Evolutionary conservation across 2,329 filamentous ascomycete genomes (phyloP).

Genomic region (Dactylonectria macrodidyma): DNA sequence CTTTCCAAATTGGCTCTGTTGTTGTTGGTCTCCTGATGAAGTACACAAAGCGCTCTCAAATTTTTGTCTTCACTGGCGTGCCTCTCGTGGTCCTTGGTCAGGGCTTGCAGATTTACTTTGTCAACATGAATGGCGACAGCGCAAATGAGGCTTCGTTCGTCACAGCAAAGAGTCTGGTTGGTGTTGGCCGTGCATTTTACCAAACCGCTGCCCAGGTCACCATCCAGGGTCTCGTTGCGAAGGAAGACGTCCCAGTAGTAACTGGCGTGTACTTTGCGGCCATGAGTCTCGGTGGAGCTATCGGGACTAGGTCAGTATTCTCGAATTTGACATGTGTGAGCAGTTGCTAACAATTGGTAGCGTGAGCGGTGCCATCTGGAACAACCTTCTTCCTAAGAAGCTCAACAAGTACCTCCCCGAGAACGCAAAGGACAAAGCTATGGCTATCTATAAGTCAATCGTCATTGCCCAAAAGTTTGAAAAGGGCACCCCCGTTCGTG

Average conservation of each 20-base stretch:
- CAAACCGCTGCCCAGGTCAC: slow-evolving; percentile 44
- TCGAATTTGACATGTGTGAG: accelerated
- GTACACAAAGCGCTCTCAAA: slow-evolving; percentile 53
- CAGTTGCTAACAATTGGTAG: slow-evolving; percentile 34
- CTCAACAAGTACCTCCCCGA: slow-evolving; percentile 44
- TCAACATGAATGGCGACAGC: slow-evolving; percentile 43
- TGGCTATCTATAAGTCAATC: slow-evolving; percentile 49
- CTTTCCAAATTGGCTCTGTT: slow-evolving; percentile 56
- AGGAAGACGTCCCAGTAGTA: slow-evolving; percentile 54
- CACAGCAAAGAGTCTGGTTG: slow-evolving; percentile 52
- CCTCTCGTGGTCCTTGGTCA: slow-evolving; percentile 54
- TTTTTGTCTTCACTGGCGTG: slow-evolving; percentile 48
- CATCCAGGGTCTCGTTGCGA: slow-evolving; percentile 52
- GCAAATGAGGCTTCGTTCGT: slow-evolving; percentile 54
- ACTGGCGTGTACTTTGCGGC: slow-evolving; percentile 54
- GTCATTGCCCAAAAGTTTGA: slow-evolving; percentile 46
- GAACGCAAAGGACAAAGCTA: slow-evolving; percentile 39
- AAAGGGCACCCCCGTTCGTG: slow-evolving; percentile 39
- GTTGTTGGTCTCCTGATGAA: slow-evolving; percentile 54
- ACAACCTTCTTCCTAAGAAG: slow-evolving; percentile 47
- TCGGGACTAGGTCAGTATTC: slow-evolving; percentile 48
- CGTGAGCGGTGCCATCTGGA: slow-evolving; percentile 56
- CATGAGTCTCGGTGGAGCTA: slow-evolving; percentile 50
- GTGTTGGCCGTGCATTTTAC: slow-evolving; percentile 54
- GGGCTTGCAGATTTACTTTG: slow-evolving; percentile 50